phyloP scores from a whole-genome alignment of 1,284 basidiomycete species.

The Trichosporon asahii region DNA sequence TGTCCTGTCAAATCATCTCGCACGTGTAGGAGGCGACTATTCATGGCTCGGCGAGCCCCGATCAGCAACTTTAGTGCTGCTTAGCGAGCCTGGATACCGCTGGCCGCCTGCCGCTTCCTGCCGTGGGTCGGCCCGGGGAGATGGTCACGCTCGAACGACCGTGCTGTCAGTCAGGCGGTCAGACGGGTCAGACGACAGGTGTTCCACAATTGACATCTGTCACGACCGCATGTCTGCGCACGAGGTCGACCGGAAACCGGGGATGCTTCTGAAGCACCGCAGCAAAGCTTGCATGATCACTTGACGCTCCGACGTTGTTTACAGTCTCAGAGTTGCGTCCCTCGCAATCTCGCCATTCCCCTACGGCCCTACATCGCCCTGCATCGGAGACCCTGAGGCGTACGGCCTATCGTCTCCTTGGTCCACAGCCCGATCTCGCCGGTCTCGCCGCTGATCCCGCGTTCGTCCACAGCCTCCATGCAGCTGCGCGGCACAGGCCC shows the following conservation, averaged over 20 bases:
- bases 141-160: background rate
- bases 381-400: background rate
- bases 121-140: background rate
- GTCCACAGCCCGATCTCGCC: background rate
- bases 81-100: background rate
- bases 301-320: background rate
- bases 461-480: too few relatives aligned
- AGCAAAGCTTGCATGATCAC: background rate
- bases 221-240: too few relatives aligned
- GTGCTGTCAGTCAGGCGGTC: background rate
- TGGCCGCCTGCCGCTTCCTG: too few relatives aligned
- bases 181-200: background rate
- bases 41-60: slow-evolving; percentile 5
- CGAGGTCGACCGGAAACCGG: background rate
- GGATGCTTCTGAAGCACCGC: background rate
- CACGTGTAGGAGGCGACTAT: background rate
- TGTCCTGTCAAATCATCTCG: background rate
- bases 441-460: background rate
- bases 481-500: background rate
- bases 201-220: too few relatives aligned
- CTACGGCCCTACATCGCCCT: background rate
- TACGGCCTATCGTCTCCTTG: background rate
- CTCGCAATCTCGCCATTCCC: background rate
- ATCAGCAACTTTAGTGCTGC: background rate
- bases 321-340: background rate